Conservation (phyloP, 306 rosid species). For the Coriaria nepalensis region DNA sequence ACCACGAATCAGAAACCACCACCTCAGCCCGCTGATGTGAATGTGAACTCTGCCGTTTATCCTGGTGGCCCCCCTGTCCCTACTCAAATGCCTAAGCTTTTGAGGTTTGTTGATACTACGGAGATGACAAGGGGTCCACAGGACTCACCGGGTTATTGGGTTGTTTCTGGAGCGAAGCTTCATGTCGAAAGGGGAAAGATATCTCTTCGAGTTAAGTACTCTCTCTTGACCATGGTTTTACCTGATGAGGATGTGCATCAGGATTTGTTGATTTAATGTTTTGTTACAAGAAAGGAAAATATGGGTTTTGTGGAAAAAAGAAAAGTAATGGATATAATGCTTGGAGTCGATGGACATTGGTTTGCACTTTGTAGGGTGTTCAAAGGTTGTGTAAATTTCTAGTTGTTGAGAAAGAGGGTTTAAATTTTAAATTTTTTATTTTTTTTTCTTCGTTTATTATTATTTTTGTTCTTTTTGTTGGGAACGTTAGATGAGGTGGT, state of each 20-base stretch:
- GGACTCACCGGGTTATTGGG: conserved; percentile 83
- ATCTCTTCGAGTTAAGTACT: conserved; percentile 63
- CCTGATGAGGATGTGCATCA: conserved; percentile 50
- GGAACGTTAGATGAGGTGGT: too few relatives aligned
- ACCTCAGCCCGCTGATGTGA: conserved; percentile 54
- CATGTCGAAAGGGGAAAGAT: conserved; percentile 61
- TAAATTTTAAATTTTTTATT: too few relatives aligned
- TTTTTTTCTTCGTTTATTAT: too few relatives aligned
- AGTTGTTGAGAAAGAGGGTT: too few relatives aligned
- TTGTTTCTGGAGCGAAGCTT: conserved; percentile 80
- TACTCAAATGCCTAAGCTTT: conserved; percentile 55
- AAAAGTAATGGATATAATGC: too few relatives aligned
- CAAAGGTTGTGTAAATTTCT: too few relatives aligned
- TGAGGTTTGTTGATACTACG: conserved; percentile 72
- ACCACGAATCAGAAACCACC: conserved; percentile 52
- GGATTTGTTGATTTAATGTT: too few relatives aligned
- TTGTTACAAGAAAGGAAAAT: too few relatives aligned
- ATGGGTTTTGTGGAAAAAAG: too few relatives aligned
- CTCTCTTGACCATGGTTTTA: conserved; percentile 46
- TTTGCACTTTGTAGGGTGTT: too few relatives aligned
- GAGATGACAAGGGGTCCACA: conserved; percentile 96
- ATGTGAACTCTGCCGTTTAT: conserved; percentile 68
- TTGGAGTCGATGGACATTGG: too few relatives aligned
- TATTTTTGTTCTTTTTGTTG: too few relatives aligned
- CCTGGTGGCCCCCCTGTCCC: conserved; percentile 79